Base-by-base conservation (phyloP, 305 asterid species). In the Lippia alba region DNA sequence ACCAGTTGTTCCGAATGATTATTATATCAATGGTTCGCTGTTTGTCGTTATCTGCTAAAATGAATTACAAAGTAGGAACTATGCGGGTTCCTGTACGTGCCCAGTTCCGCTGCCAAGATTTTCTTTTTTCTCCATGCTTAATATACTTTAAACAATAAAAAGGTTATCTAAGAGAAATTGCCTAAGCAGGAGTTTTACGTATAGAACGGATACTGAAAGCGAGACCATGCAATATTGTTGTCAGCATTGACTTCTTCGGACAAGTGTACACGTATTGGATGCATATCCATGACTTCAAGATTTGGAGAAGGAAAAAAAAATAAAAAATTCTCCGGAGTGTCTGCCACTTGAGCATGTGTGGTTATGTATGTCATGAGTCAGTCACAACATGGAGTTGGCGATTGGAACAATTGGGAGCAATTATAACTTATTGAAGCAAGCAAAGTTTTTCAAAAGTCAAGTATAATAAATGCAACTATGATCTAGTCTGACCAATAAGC, bases 151-250 rank as follows among this genome's bases (percentile, higher is more conserved):
- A 41, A n/a, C 45, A 44, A 58, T 44, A 34, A 39, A 58, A 24
- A 49, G 48, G 55, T 69, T 9, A 44, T 70, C 50, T 18, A 18
- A 67, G 14, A 54, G 36, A 56, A 24, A 48, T 20, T 30, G 56
- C 48, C 64, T 32, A n/a, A 40, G 50, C 45, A 57, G 24, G 11
- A 11, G 16, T 41, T 40, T 8, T 5, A 41, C 50, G 8, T 3
- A 66, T 15, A 67, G 34, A 6, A 50, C 15, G 56, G 56, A 50
- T 50, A 50, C 20, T 18, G 15, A 50, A n/a, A 50, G 56, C 19
- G 0, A 15, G 56, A 15, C 56, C 15, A 15, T 50, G 18, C 49
- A 44, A 44, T 44, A 10, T 44, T 44, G 8, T 44, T 8, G 12
- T 44, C 10, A 11, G 49, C 49, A 44, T 15, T 50, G 56, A 6